Evolutionary conservation across 2,329 filamentous ascomycete genomes (phyloP), one percentile per base, ranked within the genome.

Genomic region (Aurifilum marmelostoma): DNA sequence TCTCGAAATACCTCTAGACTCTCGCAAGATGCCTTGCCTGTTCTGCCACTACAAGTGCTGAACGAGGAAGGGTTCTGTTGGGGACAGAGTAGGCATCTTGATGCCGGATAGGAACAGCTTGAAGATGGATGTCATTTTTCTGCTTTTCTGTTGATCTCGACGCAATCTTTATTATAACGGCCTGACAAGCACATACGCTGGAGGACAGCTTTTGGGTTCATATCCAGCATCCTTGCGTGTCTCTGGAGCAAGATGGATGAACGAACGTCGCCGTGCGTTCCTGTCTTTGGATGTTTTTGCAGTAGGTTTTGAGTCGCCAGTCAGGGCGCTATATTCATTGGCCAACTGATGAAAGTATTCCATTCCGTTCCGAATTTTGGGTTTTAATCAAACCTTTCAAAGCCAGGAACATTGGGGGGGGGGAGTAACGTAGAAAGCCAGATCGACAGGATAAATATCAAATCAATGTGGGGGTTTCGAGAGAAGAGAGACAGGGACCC

Each of bases 21-120:
- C 58, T 60, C 58, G 32, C 58, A 60, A 39, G 32, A 60, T 60
- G 58, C 18, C 58, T 6, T 60, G 58, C 29, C 11, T 18, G 32
- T 37, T 37, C 34, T 60, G 58, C 6, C 29, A 14, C 16, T 6
- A 60, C 32, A 18, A 60, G 32, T 60, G 58, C 32, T 24, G 11
- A 24, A 37, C 7, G 3, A 34, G 34, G 34, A 8, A 34, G 34
- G 34, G 34, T 34, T 34, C n/a, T n/a, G n/a, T n/a, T n/a, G n/a
- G n/a, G n/a, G n/a, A n/a, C n/a, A n/a, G n/a, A n/a, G n/a, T n/a
- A n/a, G n/a, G n/a, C n/a, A n/a, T n/a, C n/a, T n/a, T n/a, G n/a
- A n/a, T n/a, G n/a, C n/a, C n/a, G n/a, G n/a, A n/a, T n/a, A n/a
- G n/a, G n/a, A n/a, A n/a, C n/a, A n/a, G n/a, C n/a, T n/a, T n/a